phyloP scores from a whole-genome alignment of 2,329 filamentous ascomycete species.

The Fusarium sororula region DNA sequence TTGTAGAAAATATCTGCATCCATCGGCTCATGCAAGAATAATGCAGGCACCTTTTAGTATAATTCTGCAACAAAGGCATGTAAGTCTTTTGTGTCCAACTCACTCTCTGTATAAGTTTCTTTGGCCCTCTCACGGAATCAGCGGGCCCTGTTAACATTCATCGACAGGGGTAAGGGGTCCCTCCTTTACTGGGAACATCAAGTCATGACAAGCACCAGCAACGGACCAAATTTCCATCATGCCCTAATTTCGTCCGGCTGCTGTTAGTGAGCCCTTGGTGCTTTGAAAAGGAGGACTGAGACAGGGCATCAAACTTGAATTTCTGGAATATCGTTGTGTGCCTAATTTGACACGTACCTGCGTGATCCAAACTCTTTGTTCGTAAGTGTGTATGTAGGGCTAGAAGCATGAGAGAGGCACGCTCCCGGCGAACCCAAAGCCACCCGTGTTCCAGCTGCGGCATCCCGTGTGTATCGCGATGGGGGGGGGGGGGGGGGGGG shows the following conservation, averaged over 20 bases:
- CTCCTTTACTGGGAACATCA: constrained; percentile 26
- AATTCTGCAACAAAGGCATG: background rate
- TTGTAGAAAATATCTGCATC: constrained; percentile 18
- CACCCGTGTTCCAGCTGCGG: constrained; percentile 29
- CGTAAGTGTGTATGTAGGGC: constrained; percentile 29
- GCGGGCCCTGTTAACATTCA: constrained; percentile 15
- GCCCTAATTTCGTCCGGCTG: constrained; percentile 24
- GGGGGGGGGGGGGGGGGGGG: no score
- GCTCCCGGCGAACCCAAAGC: constrained; percentile 31
- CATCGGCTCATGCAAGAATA: constrained; percentile 19
- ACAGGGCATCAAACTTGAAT: constrained; percentile 27
- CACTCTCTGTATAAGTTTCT: constrained; percentile 10
- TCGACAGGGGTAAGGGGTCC: constrained; percentile 26
- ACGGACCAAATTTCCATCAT: constrained; percentile 39
- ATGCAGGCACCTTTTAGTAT: constrained; percentile 12
- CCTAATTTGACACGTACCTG: constrained; percentile 31
- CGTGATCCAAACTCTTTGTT: constrained; percentile 23
- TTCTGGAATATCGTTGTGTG: constrained; percentile 32
- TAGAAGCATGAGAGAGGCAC: constrained; percentile 30
- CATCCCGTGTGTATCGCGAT: constrained; percentile 29
- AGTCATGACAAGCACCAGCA: constrained; percentile 24
- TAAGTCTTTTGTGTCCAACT: constrained; percentile 25
- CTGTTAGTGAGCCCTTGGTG: constrained; percentile 23
- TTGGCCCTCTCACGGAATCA: constrained; percentile 22
- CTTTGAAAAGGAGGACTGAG: constrained; percentile 32